These are phyloP conservation scores for Suillus discolor DNA, from an alignment of 768 basidiomycete genomes.

Conservation along the genomic window DNA sequence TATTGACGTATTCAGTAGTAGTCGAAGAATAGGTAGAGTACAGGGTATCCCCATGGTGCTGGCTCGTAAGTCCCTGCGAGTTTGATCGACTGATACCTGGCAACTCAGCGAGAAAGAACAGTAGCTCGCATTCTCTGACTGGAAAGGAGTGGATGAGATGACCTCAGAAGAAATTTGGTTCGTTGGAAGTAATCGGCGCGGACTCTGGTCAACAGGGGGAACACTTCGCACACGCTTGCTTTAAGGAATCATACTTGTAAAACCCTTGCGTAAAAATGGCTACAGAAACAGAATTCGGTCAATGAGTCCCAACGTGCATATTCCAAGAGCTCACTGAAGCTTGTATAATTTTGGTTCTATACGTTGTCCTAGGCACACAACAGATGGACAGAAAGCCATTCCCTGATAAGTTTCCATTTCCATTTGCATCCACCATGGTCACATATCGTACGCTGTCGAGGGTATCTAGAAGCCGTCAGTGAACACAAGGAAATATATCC, in stretches of 20 bases:
- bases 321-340: neutral
- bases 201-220: neutral
- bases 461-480: neutral
- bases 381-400: slow-evolving; percentile 11
- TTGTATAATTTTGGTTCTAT: neutral
- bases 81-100: slow-evolving; percentile 1
- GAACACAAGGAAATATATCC: neutral
- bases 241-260: slow-evolving; percentile 12
- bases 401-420: neutral
- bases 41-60: neutral
- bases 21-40: slow-evolving; percentile 4
- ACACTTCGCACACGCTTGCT: slow-evolving; percentile 9
- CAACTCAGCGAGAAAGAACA: slow-evolving; percentile 16
- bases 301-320: neutral
- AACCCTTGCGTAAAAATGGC: slow-evolving; percentile 8
- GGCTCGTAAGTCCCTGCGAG: neutral
- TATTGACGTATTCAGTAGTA: neutral
- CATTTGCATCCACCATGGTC: slow-evolving; percentile 6
- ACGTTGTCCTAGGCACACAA: slow-evolving; percentile 13
- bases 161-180: neutral
- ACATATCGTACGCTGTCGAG: slow-evolving; percentile 5
- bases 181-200: slow-evolving; percentile 1
- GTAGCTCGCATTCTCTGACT: slow-evolving; percentile 9
- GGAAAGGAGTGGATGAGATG: neutral
- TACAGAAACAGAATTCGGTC: neutral